phyloP scores from a whole-genome alignment of 2,329 filamentous ascomycete species.

The Magnaporthiopsis poae region DNA sequence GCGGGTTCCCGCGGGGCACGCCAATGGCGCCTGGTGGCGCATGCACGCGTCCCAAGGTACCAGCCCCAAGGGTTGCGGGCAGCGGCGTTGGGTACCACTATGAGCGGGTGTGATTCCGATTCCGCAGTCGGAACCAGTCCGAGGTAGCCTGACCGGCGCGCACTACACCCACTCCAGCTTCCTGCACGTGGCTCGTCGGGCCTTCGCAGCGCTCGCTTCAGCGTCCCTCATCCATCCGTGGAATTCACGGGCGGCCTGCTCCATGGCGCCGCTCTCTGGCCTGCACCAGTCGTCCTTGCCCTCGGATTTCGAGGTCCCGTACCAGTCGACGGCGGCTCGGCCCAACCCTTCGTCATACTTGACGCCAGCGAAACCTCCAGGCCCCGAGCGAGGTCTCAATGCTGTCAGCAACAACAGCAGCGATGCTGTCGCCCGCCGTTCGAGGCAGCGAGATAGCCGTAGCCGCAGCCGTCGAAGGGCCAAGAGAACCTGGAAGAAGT shows the following conservation, averaged over 20 bases:
- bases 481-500: constrained; percentile 79
- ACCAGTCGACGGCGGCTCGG: not conserved
- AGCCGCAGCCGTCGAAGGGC: constrained; percentile 55
- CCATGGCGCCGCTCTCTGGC: constrained; percentile 6
- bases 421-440: not conserved
- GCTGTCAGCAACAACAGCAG: not conserved
- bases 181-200: not conserved
- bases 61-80: not conserved
- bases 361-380: not conserved
- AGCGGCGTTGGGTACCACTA: not conserved
- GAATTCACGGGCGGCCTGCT: not conserved
- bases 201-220: not conserved
- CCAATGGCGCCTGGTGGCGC: not conserved
- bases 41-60: not conserved
- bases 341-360: not conserved
- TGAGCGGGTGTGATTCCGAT: not conserved
- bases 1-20: no score
- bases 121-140: not conserved
- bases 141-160: not conserved
- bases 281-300: constrained; percentile 4
- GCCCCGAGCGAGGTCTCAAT: not conserved
- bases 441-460: constrained; percentile 32
- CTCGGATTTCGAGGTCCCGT: constrained; percentile 2
- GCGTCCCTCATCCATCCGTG: not conserved
- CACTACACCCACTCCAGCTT: not conserved